Percentiles rank a stretch among this genome's conserved stretches.
These are phyloP conservation scores for Solanum chiquidenum DNA, from an alignment of 257 asterid genomes.

Conservation along the genomic window DNA sequence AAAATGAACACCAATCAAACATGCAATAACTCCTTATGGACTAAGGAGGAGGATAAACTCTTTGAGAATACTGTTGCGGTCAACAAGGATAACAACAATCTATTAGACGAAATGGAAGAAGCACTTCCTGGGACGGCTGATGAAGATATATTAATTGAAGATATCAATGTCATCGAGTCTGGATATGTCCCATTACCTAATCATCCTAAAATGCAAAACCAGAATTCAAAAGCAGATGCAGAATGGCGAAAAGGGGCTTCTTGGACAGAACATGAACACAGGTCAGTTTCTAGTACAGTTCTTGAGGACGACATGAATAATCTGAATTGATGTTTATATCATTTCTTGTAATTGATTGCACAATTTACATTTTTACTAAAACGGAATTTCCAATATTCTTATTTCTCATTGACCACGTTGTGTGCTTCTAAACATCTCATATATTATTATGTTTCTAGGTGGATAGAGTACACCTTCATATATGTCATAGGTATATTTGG, in stretches of 20 bases:
- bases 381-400: neutral
- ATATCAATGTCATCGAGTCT: constrained; percentile 25
- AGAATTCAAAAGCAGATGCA: neutral
- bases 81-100: constrained; percentile 3
- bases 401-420: neutral
- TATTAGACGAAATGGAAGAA: constrained; percentile 18
- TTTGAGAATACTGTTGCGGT: constrained; percentile 29
- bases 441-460: neutral
- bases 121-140: constrained; percentile 34
- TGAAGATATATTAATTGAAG: constrained; percentile 18
- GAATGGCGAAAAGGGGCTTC: constrained; percentile 15
- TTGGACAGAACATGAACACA: constrained; percentile 45
- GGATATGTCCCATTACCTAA: constrained; percentile 24
- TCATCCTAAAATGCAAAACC: neutral
- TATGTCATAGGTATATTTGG: neutral
- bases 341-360: neutral
- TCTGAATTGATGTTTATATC: neutral
- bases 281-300: constrained; percentile 7
- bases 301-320: neutral
- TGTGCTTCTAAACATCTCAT: neutral
- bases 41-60: constrained; percentile 32
- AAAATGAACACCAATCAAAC: constrained; percentile 20
- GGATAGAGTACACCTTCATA: neutral
- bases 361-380: neutral
- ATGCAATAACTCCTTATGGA: constrained; percentile 22